Conservation (phyloP, 2,329 filamentous ascomycete genomes). For the Colletotrichum plurivorum region DNA sequence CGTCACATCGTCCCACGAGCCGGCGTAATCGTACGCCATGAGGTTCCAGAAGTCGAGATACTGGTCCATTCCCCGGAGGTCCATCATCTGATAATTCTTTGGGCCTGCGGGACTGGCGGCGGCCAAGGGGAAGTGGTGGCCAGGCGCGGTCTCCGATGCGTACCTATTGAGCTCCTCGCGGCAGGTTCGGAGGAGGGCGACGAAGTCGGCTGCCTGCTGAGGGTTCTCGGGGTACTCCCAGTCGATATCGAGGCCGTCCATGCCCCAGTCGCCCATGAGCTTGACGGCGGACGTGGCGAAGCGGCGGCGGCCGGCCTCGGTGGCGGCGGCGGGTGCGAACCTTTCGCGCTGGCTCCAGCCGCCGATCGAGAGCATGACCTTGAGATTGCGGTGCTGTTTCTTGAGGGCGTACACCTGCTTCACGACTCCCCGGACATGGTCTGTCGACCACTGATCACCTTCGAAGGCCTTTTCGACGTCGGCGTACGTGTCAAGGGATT, state of each 20-base stretch:
- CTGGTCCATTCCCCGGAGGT: conserved; percentile 67
- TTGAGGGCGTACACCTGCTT: conserved; percentile 85
- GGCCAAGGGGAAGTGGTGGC: conserved; percentile 65
- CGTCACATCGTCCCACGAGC: conserved; percentile 73
- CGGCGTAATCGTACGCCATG: conserved; percentile 81
- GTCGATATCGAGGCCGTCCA: conserved; percentile 71
- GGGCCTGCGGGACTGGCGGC: conserved; percentile 65
- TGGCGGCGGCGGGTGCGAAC: conserved; percentile 75
- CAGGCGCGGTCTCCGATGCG: conserved; percentile 54
- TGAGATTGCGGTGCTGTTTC: conserved; percentile 81
- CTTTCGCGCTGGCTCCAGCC: conserved; percentile 84
- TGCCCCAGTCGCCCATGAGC: conserved; percentile 77
- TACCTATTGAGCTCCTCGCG: conserved; percentile 60
- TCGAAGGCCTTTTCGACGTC: conserved; percentile 59
- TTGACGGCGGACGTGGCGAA: conserved; percentile 80
- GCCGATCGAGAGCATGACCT: conserved; percentile 85
- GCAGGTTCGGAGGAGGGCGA: conserved; percentile 58
- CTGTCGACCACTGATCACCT: conserved; percentile 71
- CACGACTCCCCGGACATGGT: conserved; percentile 82
- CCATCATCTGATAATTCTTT: conserved; percentile 63
- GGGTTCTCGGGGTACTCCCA: conserved; percentile 66
- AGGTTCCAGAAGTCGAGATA: conserved; percentile 72
- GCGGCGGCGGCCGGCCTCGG: conserved; percentile 69
- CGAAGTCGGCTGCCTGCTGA: conserved; percentile 56
- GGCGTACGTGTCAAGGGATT: conserved; percentile 51